Base-by-base conservation (phyloP, 345 rosid species). In the Stellera chamaejasme region DNA sequence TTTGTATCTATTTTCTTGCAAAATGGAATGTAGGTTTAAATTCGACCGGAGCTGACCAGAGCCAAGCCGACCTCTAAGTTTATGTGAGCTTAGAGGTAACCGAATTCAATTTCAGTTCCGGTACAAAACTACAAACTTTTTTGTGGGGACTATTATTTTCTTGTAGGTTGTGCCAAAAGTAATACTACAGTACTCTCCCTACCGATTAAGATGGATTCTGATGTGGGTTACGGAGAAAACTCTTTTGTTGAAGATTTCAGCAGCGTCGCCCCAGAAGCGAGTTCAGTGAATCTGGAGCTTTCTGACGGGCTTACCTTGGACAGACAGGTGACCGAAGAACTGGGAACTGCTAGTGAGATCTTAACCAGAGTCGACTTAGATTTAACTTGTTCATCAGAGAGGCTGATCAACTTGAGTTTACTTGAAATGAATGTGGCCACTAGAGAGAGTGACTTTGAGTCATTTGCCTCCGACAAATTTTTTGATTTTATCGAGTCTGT, bases 401-500 rank as follows among this genome's bases (percentile, higher is more conserved):
- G 85, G 69, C 68, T 87, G 49, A 77, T 76, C 54, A 89, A 93
- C 74, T 67, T 93, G 14, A 77, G 66, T 56, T 61, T 87, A 67
- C 87, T 93, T 55, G 78, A 73, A 71, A 84, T 89, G 99, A 81
- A 72, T 56, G 77, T 85, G 55, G 91, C 79, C 3, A 70, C 78
- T 13, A 85, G 79, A 74, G 99, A 89, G 71, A 63, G 61, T 57
- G 94, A 89, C 43, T 74, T 93, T 45, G 99, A 89, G 61, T 69
- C 79, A 11, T 71, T 74, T 66, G 73, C 77, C 52, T 58, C 72
- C 16, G 69, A 53, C 12, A 61, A 70, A 59, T 70, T 59, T 45
- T 55, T 66, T 49, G 48, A 55, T 26, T 41, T 62, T 48, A 64
- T 36, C 32, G 76, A 72, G 61, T 72, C 71, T 12, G 68, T 69